A percentile compares a stretch with the other conserved stretches of the same genome.
phyloP scores from a whole-genome alignment of 225 moss, liverwort and hornwort species.

The Straminergon stramineum region DNA sequence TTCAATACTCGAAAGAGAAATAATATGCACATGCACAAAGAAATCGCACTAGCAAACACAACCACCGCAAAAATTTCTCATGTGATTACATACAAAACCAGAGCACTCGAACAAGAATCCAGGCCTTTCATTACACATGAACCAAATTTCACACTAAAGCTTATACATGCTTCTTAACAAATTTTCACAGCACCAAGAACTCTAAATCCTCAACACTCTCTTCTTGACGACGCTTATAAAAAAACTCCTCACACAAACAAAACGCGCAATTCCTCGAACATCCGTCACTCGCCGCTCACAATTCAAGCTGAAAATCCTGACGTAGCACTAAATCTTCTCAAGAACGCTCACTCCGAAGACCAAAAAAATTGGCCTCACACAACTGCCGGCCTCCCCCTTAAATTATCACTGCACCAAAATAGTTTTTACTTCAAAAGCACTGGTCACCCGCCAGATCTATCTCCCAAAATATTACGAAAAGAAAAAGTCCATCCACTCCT shows the following conservation, averaged over 20 bases:
- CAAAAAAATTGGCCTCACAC: neutral
- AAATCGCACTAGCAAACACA: neutral
- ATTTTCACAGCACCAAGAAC: neutral
- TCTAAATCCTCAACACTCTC: neutral
- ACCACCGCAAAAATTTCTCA: neutral
- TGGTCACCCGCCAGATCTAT: neutral
- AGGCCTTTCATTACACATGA: constrained; percentile 11
- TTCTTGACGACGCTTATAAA: neutral
- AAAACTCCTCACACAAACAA: neutral
- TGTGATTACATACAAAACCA: neutral
- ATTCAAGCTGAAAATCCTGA: neutral
- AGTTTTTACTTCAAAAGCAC: neutral
- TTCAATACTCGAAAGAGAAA: neutral
- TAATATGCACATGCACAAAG: neutral
- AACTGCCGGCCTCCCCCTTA: neutral
- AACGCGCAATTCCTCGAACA: neutral
- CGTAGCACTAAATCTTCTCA: neutral
- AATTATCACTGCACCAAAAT: neutral
- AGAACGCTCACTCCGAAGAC: neutral
- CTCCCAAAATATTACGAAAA: neutral
- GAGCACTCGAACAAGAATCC: neutral
- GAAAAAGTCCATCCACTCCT: neutral
- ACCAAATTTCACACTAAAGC: neutral
- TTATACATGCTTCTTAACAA: neutral
- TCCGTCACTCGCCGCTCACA: neutral